phyloP scores from a whole-genome alignment of 345 rosid genomes.

The Anastatica hierochuntica region DNA sequence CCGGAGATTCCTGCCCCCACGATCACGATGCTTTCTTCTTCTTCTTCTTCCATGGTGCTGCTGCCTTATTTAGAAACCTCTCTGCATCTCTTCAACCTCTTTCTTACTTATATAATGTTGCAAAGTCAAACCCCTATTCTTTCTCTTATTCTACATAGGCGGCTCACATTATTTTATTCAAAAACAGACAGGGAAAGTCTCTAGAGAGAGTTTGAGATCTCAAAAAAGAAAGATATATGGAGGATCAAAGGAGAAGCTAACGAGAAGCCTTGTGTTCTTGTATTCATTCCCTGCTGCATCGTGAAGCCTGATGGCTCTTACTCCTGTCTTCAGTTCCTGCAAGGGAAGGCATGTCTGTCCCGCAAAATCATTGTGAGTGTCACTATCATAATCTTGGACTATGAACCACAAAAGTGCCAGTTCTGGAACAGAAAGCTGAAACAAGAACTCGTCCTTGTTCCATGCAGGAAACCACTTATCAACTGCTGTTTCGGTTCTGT shows the following conservation, averaged over 20 bases:
- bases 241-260: constrained; percentile 22
- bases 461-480: constrained; percentile 80
- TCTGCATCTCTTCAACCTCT: neutral
- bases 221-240: constrained; percentile 10
- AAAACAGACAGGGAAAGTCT: too few species aligned
- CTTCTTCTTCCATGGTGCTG: constrained; percentile 18
- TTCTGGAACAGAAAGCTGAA: constrained; percentile 69
- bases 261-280: constrained; percentile 43
- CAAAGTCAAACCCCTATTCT: constrained; percentile 18
- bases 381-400: constrained; percentile 58
- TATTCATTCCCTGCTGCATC: constrained; percentile 43
- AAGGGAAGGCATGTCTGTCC: constrained; percentile 84
- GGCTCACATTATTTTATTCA: too few species aligned
- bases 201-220: too few species aligned
- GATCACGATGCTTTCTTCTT: constrained; percentile 33
- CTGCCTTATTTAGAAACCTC: too few species aligned
- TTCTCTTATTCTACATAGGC: constrained; percentile 14
- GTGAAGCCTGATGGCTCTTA: constrained; percentile 58
- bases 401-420: constrained; percentile 63
- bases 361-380: constrained; percentile 69
- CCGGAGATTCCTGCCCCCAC: constrained; percentile 68
- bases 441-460: constrained; percentile 53
- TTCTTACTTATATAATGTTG: neutral
- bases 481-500: constrained; percentile 46
- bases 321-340: constrained; percentile 44